Percentiles rank a stretch among this genome's conserved stretches.
These are phyloP conservation scores for Didymella segeticola DNA, from an alignment of 2,329 filamentous ascomycete genomes.

Conservation along the genomic window DNA sequence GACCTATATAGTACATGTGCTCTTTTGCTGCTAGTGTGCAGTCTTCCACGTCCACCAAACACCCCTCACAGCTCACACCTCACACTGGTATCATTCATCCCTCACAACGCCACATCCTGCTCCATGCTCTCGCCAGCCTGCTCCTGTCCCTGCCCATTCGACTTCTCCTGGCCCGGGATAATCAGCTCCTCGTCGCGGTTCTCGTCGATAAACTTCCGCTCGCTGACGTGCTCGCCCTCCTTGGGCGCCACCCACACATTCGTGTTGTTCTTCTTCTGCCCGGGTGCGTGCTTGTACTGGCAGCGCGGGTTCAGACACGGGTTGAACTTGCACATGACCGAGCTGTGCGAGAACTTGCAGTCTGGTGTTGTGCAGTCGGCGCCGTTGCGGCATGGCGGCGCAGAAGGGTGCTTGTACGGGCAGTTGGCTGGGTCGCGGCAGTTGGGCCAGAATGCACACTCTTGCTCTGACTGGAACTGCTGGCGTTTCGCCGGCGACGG, in stretches of 20 bases:
- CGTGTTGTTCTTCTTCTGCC: slow-evolving; percentile 76
- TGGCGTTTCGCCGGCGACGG: slow-evolving; percentile 85
- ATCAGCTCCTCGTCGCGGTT: slow-evolving; percentile 73
- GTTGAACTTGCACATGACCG: slow-evolving; percentile 85
- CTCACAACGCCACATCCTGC: slow-evolving; percentile 23
- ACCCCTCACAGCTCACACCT: too few relatives aligned
- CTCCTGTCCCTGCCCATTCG: slow-evolving; percentile 13
- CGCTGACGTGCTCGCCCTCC: slow-evolving; percentile 71
- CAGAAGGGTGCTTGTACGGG: slow-evolving; percentile 85
- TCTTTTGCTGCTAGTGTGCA: slow-evolving; percentile 16
- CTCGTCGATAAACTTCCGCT: slow-evolving; percentile 85
- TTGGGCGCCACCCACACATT: slow-evolving; percentile 84
- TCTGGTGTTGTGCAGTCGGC: slow-evolving; percentile 80
- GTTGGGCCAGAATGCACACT: slow-evolving; percentile 91
- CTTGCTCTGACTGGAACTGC: slow-evolving; percentile 80
- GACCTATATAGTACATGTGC: slow-evolving; percentile 37
- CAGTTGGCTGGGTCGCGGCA: slow-evolving; percentile 83
- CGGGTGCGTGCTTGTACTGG: slow-evolving; percentile 87
- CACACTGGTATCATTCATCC: slow-evolving; percentile 24
- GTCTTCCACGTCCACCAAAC: slow-evolving; percentile 7
- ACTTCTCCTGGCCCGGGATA: slow-evolving; percentile 58
- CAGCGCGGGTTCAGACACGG: slow-evolving; percentile 91
- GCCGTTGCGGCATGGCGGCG: slow-evolving; percentile 89
- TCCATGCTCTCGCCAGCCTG: slow-evolving; percentile 26
- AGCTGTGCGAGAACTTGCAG: slow-evolving; percentile 90